phyloP scores from a whole-genome alignment of 2,329 filamentous ascomycete genomes.

The Calonectria pseudoturangicola region DNA sequence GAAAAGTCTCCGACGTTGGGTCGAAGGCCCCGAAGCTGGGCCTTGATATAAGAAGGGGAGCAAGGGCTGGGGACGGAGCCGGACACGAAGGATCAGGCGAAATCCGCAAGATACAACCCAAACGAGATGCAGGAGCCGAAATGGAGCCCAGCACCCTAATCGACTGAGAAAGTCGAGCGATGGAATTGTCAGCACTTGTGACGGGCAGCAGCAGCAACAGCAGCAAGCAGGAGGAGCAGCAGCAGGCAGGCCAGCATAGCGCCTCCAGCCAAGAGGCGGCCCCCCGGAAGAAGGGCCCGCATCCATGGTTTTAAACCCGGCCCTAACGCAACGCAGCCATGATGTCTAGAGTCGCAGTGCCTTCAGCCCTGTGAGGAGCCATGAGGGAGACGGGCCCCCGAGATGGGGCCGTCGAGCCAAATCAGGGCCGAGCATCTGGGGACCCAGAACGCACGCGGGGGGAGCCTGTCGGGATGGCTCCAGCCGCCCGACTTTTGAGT shows the following conservation, averaged over 20 bases:
- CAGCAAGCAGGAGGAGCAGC: not conserved
- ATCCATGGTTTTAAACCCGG: slow-evolving; percentile 33
- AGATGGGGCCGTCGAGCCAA: slow-evolving; percentile 41
- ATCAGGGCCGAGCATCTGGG: slow-evolving; percentile 39
- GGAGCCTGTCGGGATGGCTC: slow-evolving; percentile 27
- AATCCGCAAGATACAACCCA: slow-evolving; percentile 31
- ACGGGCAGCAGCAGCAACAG: slow-evolving; percentile 15
- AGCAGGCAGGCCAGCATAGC: slow-evolving; percentile 30
- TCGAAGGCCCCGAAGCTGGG: slow-evolving; percentile 30
- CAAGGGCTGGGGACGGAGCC: not conserved
- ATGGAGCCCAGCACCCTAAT: slow-evolving; percentile 31
- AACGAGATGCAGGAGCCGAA: slow-evolving; percentile 33
- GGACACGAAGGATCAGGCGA: slow-evolving; percentile 1
- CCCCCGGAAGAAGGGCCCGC: slow-evolving; percentile 29
- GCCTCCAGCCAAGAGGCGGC: slow-evolving; percentile 16
- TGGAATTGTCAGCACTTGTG: slow-evolving; percentile 37
- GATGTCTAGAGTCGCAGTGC: slow-evolving; percentile 31
- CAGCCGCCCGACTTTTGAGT: slow-evolving; percentile 20
- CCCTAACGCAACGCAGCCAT: slow-evolving; percentile 25
- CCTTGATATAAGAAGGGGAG: slow-evolving; percentile 40
- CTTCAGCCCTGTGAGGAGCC: slow-evolving; percentile 44
- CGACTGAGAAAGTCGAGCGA: slow-evolving; percentile 24
- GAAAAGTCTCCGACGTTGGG: slow-evolving; percentile 38
- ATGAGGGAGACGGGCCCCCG: slow-evolving; percentile 30
- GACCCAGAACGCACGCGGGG: slow-evolving; percentile 18